A percentile compares a stretch with the other conserved stretches of the same genome.
Conservation (phyloP, 345 rosid species). For the Odontarrhena argentea region DNA sequence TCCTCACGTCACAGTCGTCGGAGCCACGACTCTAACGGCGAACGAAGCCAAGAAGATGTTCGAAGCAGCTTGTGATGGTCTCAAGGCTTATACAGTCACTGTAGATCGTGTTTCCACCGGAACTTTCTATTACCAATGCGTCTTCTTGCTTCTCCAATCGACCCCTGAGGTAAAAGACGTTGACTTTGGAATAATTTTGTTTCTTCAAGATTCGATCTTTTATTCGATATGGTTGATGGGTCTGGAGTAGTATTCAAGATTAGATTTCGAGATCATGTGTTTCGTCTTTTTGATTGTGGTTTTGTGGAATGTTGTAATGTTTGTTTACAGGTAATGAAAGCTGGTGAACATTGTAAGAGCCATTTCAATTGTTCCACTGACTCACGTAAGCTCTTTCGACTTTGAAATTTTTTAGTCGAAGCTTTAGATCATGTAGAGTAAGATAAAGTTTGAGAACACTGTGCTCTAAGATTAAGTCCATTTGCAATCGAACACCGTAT, state of each 20-base stretch:
- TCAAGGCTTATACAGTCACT: conserved; percentile 52
- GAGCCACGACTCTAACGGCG: conserved; percentile 55
- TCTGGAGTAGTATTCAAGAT: neutral
- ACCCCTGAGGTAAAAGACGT: conserved; percentile 56
- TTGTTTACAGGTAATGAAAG: conserved; percentile 61
- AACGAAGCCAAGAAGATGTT: conserved; percentile 68
- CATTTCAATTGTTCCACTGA: conserved; percentile 54
- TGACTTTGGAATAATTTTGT: neutral
- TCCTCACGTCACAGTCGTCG: conserved; percentile 85
- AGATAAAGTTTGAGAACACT: no score
- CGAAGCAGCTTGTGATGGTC: conserved; percentile 61
- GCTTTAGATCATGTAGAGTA: neutral
- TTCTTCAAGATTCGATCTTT: conserved; percentile 2
- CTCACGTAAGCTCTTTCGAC: conserved; percentile 53
- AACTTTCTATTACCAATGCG: conserved; percentile 75
- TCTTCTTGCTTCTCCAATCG: conserved; percentile 66
- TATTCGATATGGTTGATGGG: neutral
- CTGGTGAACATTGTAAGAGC: conserved; percentile 54
- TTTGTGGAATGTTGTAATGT: conserved; percentile 18
- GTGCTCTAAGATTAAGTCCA: no score
- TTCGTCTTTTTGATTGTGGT: neutral
- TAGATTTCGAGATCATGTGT: neutral
- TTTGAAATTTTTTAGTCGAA: neutral
- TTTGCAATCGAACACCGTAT: no score
- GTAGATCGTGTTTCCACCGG: conserved; percentile 70